Base-by-base conservation (phyloP, 148 eudicot genomes). In the Limonium bicolor region DNA sequence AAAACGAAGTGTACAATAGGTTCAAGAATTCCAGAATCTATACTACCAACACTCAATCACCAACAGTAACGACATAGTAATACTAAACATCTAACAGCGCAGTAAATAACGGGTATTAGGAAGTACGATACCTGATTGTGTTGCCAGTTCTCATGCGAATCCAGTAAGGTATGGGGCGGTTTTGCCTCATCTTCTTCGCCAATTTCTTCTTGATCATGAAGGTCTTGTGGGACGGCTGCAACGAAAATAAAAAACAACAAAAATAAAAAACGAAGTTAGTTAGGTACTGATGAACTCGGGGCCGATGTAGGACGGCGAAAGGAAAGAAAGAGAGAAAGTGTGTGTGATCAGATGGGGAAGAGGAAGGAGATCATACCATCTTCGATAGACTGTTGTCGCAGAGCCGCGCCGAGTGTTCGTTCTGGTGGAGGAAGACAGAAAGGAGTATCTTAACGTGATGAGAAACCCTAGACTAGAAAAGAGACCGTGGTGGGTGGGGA, bases 121-220 rank as follows among this genome's bases (percentile, higher is more conserved):
- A 11, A 41, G 1, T 20, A 41, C 1, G 15, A 3, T 0, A 43
- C 48, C 48, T 43, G 18, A 43, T 43, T 4, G 48, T 43, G 7
- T 43, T 43, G 48, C 27, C 48, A 2, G 48, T 43, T 6, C 48
- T 28, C 48, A 43, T 43, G 27, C 48, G 48, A 31, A 43, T 43
- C 48, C 48, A 43, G 31, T 43, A 43, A 5, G 48, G 48, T 6
- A 43, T 43, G 19, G 48, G 48, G 30, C 48, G 48, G 11, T 43
- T 43, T 31, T 43, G 48, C 30, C 48, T 28, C 48, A 24, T 24
- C 48, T 43, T 43, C 48, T 43, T 43, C 48, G 11, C 48, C 31
- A 43, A 31, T 20, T 43, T 43, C 48, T 43, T 43, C 48, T 43
- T 43, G 20, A 43, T 43, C 31, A 25, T 43, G 48, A 43, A 43